Evolutionary conservation across 2,329 filamentous ascomycete genomes (phyloP).

Genomic region (Ceratocystis alfenasii): DNA sequence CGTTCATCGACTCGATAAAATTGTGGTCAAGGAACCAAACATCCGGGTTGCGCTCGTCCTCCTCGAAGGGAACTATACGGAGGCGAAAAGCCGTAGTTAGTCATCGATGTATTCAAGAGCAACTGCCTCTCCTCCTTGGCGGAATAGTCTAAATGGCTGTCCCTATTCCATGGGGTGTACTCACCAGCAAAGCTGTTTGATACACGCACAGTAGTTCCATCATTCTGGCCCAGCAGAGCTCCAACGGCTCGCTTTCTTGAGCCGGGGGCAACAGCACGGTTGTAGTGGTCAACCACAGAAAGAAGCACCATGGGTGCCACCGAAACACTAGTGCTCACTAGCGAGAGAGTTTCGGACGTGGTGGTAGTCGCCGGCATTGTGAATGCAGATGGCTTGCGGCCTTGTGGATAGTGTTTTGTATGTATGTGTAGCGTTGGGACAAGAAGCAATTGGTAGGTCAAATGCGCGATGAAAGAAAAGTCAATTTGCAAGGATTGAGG

Average conservation of each 20-base stretch:
- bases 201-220: slow-evolving; percentile 89
- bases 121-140: not conserved
- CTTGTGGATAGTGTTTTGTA: too few species aligned
- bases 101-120: not conserved
- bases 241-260: slow-evolving; percentile 81
- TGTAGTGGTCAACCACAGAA: slow-evolving; percentile 96
- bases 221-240: slow-evolving; percentile 87
- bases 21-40: slow-evolving; percentile 99
- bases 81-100: slow-evolving; percentile 14
- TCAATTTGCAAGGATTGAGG: not conserved
- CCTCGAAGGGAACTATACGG: slow-evolving; percentile 79
- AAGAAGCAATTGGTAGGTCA: too few species aligned
- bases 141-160: not conserved
- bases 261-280: slow-evolving; percentile 78
- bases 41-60: slow-evolving; percentile 95
- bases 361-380: slow-evolving; percentile 68
- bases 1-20: slow-evolving; percentile 98
- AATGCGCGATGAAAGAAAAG: not conserved
- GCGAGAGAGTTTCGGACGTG: slow-evolving; percentile 88
- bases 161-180: not conserved
- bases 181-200: slow-evolving; percentile 97
- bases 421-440: too few species aligned
- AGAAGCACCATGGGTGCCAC: slow-evolving; percentile 96
- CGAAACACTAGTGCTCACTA: slow-evolving; percentile 89
- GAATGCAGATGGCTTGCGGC: not conserved